Percentiles rank a stretch among this genome's conserved stretches.
phyloP scores from a whole-genome alignment of 208 protist species.

The Wallacemonas rigidus region DNA sequence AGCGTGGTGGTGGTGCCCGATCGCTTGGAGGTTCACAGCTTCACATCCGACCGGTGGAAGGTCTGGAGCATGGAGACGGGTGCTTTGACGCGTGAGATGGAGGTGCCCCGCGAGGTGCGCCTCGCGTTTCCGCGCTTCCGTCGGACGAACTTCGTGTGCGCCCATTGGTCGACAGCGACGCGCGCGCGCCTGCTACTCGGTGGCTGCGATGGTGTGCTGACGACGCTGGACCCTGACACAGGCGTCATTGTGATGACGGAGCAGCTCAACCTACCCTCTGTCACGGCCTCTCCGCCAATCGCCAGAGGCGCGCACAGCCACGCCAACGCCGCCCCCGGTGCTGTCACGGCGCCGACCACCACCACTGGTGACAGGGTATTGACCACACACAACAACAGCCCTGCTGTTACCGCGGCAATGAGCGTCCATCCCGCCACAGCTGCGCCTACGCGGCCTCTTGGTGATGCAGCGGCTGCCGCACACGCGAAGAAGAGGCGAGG shows the following conservation, averaged over 20 bases:
- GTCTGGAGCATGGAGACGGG: constrained; percentile 65
- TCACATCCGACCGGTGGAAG: constrained; percentile 65
- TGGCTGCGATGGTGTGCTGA: constrained; percentile 52
- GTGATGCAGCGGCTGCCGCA: too few relatives aligned
- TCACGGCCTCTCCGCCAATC: background rate
- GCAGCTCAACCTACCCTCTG: constrained; percentile 27
- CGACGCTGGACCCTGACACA: constrained; percentile 64
- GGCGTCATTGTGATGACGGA: constrained; percentile 54
- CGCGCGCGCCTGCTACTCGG: constrained; percentile 65
- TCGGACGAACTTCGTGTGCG: constrained; percentile 44
- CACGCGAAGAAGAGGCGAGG: too few relatives aligned
- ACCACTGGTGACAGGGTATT: background rate
- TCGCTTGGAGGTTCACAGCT: constrained; percentile 56
- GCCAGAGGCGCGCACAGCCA: too few relatives aligned
- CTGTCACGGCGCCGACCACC: constrained; percentile 1
- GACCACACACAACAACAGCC: too few relatives aligned
- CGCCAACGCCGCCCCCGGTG: background rate
- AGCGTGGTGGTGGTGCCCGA: constrained; percentile 36
- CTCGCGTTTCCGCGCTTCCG: constrained; percentile 47
- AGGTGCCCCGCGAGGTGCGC: constrained; percentile 44
- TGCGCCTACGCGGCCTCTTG: too few relatives aligned
- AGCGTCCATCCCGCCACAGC: too few relatives aligned
- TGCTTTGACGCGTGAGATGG: constrained; percentile 31
- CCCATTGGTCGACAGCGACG: constrained; percentile 59
- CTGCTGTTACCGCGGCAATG: too few relatives aligned